Evolutionary conservation across 2,329 filamentous ascomycete genomes (phyloP), one percentile per base, ranked within the genome.

Genomic region (Trichoderma atroviride): DNA sequence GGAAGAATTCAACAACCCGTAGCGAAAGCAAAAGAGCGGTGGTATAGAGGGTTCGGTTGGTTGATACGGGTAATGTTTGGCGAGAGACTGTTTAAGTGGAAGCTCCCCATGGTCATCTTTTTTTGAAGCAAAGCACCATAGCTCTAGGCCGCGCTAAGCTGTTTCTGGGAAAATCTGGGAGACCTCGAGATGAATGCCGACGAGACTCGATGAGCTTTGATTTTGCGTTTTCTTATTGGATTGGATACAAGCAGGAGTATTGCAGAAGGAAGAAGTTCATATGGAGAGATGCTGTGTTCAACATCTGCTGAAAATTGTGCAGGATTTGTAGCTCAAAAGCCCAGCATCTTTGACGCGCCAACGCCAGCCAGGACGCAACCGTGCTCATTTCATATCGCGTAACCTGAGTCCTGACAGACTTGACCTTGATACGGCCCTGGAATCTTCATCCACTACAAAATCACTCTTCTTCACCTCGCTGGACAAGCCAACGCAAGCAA

Each of bases 401-500:
- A 10, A 50, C 10, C 13, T 13, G 0, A 11, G 4, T 50, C n/a
- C 19, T 10, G 5, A n/a, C 10, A n/a, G 14, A 9, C 14, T 1
- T 43, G 19, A 4, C 6, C 6, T 19, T 50, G 47, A 24, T 24
- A 13, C 47, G 47, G 0, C 9, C 9, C 24, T 11, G 1, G 24
- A n/a, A 14, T 55, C 22, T 31, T 40, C 4, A 31, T 35, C 3
- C 19, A 6, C 29, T 40, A 58, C 7, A 9, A 24, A 43, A 35
- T 35, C 35, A 35, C 55, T 57, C 69, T 70, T 70, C 66, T 57
- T 69, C 69, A 69, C 69, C 37, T 50, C 66, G n/a, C 37, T 35
- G 16, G 66, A 59, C 69, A 69, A 70, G 69, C 69, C 66, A 24
- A 57, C 66, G 22, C 24, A 69, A 76, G 77, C 74, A 81, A 81